Evolutionary conservation across 495 filamentous ascomycete genomes (phyloP).

Genomic region (Bacidia gigantensis): DNA sequence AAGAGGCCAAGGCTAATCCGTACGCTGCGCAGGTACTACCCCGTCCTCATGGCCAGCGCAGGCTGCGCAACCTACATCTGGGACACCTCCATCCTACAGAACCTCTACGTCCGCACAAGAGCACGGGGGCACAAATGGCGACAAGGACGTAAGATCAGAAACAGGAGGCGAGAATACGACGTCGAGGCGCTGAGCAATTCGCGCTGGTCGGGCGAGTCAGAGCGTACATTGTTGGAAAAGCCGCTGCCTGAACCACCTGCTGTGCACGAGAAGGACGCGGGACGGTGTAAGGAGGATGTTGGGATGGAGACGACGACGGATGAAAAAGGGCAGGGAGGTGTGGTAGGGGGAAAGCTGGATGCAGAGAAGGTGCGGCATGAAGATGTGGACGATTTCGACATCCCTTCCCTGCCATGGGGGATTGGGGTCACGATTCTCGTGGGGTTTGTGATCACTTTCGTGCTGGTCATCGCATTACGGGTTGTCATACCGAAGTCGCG

Average conservation of each 20-base stretch:
- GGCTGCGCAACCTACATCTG: conserved; percentile 26
- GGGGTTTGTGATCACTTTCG: conserved; percentile 47
- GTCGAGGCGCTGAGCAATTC: background rate
- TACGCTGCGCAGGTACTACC: conserved; percentile 39
- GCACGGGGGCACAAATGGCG: background rate
- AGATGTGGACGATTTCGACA: conserved; percentile 7
- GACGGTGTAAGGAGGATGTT: background rate
- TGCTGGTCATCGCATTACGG: conserved; percentile 43
- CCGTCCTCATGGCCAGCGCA: conserved; percentile 41
- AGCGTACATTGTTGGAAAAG: background rate
- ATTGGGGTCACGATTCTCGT: conserved; percentile 37
- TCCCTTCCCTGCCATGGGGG: conserved; percentile 19
- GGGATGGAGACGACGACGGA: background rate
- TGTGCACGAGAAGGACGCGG: background rate
- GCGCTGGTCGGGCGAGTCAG: background rate
- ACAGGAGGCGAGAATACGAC: background rate
- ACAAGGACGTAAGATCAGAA: background rate
- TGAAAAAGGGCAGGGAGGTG: background rate
- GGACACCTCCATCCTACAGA: background rate
- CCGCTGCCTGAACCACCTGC: background rate
- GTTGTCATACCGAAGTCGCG: conserved; percentile 30
- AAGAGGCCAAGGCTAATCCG: background rate
- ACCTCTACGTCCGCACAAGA: background rate
- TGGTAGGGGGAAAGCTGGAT: background rate
- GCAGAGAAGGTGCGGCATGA: background rate